Conservation (phyloP, 176 grass and related monocot species). For the Cymbopogon citratus region DNA sequence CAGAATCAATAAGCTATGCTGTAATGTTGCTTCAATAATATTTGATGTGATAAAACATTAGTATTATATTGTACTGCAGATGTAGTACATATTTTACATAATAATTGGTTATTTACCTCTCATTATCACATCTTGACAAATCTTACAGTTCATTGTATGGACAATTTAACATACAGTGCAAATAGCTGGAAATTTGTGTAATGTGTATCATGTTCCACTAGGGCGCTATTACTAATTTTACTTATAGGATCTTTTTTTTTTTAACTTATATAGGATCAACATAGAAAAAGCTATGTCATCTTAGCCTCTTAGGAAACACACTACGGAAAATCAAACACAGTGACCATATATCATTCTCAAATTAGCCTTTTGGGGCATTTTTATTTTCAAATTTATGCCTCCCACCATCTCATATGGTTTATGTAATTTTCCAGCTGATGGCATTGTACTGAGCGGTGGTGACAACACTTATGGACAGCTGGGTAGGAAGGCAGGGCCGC, state of each 20-base stretch:
- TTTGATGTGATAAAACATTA: neutral
- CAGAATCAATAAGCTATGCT: neutral
- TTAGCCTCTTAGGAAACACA: neutral
- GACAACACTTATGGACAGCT: slow-evolving; percentile 80
- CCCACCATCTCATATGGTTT: slow-evolving; percentile 5
- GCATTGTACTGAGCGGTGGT: slow-evolving; percentile 59
- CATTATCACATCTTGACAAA: neutral
- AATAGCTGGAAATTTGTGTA: neutral
- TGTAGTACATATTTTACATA: neutral
- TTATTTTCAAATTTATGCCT: neutral
- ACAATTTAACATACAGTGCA: neutral
- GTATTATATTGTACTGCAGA: neutral
- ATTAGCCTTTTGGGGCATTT: neutral
- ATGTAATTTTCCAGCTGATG: slow-evolving; percentile 46
- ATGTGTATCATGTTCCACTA: neutral
- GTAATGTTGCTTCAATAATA: neutral
- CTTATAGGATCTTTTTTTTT: neutral
- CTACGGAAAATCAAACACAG: neutral
- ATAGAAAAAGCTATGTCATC: neutral
- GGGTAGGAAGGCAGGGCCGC: slow-evolving; percentile 43
- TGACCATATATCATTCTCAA: neutral
- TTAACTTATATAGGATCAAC: neutral
- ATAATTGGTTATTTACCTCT: neutral
- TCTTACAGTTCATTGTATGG: neutral
- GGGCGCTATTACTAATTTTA: neutral